Evolutionary conservation across 768 basidiomycete genomes (phyloP), one percentile per base, ranked within the genome.

Genomic region (Trametopsis cervina): DNA sequence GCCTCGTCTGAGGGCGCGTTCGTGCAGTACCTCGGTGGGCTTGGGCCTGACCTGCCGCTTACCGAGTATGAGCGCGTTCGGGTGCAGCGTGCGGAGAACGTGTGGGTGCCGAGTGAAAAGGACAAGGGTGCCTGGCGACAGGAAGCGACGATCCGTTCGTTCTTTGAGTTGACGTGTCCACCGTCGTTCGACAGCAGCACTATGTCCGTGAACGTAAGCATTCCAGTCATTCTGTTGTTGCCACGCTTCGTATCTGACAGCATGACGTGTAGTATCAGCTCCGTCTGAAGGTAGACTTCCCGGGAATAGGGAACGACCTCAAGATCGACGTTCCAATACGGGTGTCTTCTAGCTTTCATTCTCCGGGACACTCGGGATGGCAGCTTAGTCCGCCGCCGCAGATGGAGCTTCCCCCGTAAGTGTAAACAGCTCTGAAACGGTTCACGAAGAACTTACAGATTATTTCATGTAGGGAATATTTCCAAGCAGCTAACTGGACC

Each of bases 261-360:
- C 6, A 18, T 18, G n/a, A 11, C 17, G 12, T 15, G 10, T 41
- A 52, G 51, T 52, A 52, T 21, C 24, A 12, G 22, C 15, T 33
- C 11, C 20, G 15, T 7, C 18, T 52, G 40, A 47, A 46, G 21
- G 29, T 52, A 13, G 21, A n/a, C 4, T 47, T 52, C 46, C 51
- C 51, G 27, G 51, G 51, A 2, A 47, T 52, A 15, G 51, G 51
- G 10, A 52, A 52, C 26, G 29, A 52, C n/a, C 9, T 52, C 2
- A 38, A 42, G 35, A 33, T 46, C 22, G 37, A 46, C 12, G 20
- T 39, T 46, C 37, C 45, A 10, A 39, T 46, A 4, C 22, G 25
- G 37, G 24, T 46, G 1, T 27, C 37, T 20, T 35, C 44, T 13
- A 21, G n/a, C n/a, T 11, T n/a, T 35, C 25, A 17, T 4, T 18